phyloP scores from a whole-genome alignment of 768 basidiomycete species.

The Kwoniella bestiolae region DNA sequence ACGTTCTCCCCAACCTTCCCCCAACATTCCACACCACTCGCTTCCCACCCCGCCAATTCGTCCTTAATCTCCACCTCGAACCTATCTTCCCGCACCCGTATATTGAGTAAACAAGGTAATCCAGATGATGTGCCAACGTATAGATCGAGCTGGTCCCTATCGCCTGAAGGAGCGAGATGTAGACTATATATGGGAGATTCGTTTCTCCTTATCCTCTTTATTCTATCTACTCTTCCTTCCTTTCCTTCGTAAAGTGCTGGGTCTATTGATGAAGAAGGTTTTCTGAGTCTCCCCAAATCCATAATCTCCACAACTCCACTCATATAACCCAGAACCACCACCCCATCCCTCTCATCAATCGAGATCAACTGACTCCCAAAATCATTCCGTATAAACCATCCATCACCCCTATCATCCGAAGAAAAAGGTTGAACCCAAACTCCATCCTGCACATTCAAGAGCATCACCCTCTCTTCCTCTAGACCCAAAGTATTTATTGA shows the following conservation, averaged over 20 bases:
- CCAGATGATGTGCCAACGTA: conserved; percentile 51
- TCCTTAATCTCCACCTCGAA: conserved; percentile 35
- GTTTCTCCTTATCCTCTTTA: conserved; percentile 43
- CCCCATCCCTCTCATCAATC: conserved; percentile 61
- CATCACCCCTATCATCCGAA: conserved; percentile 2
- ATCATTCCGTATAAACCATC: conserved; percentile 2
- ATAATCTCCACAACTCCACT: conserved; percentile 66
- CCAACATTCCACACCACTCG: conserved; percentile 45
- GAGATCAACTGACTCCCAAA: conserved; percentile 58
- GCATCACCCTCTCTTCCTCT: conserved; percentile 20
- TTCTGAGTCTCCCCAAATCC: conserved; percentile 62
- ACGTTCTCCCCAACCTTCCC: conserved; percentile 30
- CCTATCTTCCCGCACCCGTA: conserved; percentile 18
- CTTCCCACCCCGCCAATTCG: conserved; percentile 56
- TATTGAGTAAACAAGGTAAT: conserved; percentile 40
- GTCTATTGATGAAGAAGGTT: background rate
- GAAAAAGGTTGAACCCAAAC: conserved; percentile 14
- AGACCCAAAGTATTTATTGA: conserved; percentile 16
- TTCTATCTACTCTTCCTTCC: background rate
- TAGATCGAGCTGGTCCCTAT: conserved; percentile 24
- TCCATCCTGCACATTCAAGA: conserved; percentile 30
- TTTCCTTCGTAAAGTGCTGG: background rate
- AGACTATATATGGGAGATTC: conserved; percentile 41
- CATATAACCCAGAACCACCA: conserved; percentile 68
- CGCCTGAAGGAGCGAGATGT: background rate